Evolutionary conservation across 2,329 filamentous ascomycete species (phyloP).

Genomic region (Penicillium freii): DNA sequence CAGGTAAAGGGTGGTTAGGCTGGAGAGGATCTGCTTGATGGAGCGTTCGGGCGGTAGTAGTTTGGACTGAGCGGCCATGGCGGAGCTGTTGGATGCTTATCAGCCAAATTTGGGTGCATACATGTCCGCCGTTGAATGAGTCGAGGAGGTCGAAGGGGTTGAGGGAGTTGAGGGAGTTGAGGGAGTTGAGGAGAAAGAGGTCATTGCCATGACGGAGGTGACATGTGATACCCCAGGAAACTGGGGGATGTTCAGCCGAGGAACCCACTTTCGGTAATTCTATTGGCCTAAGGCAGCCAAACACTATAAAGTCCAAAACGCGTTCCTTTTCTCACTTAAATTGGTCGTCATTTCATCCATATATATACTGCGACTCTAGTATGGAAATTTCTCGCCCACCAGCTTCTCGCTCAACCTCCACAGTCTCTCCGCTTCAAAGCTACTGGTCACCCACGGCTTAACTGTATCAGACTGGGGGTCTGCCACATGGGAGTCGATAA

Average conservation of each 20-base stretch:
- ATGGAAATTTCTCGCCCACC: constrained; percentile 40
- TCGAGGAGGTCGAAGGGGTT: neutral
- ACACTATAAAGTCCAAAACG: too few relatives aligned
- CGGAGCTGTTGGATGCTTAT: constrained; percentile 18
- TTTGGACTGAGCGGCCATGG: constrained; percentile 76
- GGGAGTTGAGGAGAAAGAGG: neutral
- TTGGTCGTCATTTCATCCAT: neutral
- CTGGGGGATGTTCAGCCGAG: constrained; percentile 24
- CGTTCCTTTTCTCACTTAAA: too few relatives aligned
- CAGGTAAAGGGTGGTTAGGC: constrained; percentile 71
- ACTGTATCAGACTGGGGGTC: constrained; percentile 38
- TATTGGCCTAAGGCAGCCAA: neutral
- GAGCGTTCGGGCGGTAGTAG: constrained; percentile 63
- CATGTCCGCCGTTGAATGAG: constrained; percentile 16
- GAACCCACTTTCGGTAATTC: constrained; percentile 6
- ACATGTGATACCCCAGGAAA: constrained; percentile 28
- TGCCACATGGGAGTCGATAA: constrained; percentile 44
- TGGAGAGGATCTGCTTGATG: constrained; percentile 62
- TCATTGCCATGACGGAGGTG: constrained; percentile 13
- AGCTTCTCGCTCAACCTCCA: constrained; percentile 50
- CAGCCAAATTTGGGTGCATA: constrained; percentile 19
- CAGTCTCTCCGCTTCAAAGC: constrained; percentile 41
- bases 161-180: neutral
- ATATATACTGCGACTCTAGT: constrained; percentile 9
- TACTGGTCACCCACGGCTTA: constrained; percentile 24